phyloP scores from a whole-genome alignment of 192 early-diverging fungal genomes.

The Podila verticillata region DNA sequence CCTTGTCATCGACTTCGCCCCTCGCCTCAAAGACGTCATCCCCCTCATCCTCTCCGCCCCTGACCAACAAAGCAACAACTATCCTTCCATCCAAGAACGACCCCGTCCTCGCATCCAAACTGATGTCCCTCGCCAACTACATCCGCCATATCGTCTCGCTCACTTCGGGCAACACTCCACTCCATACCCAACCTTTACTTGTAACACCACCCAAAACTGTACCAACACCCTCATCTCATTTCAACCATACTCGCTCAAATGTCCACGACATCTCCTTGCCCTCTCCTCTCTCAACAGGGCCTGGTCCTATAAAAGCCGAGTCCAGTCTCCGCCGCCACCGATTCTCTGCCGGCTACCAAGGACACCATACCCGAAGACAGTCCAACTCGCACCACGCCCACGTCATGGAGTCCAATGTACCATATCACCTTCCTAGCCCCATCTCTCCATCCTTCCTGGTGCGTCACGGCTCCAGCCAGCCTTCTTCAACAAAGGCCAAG shows the following conservation, averaged over 20 bases:
- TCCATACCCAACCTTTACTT: conserved; percentile 14
- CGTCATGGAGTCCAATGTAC: not conserved
- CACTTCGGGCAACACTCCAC: conserved; percentile 18
- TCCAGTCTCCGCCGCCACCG: conserved; percentile 23
- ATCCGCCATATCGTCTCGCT: conserved; percentile 44
- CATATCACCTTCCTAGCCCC: not conserved
- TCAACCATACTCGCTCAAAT: not conserved
- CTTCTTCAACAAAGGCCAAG: not conserved
- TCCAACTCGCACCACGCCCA: not conserved
- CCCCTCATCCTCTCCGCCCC: not conserved
- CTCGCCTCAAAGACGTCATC: not conserved
- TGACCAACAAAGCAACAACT: not conserved
- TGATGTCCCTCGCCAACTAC: conserved; percentile 48
- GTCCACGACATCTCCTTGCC: not conserved
- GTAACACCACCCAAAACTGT: conserved; percentile 2
- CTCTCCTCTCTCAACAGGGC: conserved; percentile 26
- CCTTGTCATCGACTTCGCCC: not conserved
- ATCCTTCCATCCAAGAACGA: conserved; percentile 3
- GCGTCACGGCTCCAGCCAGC: not conserved
- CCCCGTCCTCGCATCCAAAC: conserved; percentile 16
- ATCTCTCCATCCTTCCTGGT: not conserved
- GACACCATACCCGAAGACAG: conserved; percentile 18
- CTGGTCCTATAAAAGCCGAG: conserved; percentile 37
- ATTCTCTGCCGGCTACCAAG: conserved; percentile 18
- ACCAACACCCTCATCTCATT: not conserved